Evolutionary conservation across 768 basidiomycete species (phyloP).

Genomic region (Lactifluus subvellereus): DNA sequence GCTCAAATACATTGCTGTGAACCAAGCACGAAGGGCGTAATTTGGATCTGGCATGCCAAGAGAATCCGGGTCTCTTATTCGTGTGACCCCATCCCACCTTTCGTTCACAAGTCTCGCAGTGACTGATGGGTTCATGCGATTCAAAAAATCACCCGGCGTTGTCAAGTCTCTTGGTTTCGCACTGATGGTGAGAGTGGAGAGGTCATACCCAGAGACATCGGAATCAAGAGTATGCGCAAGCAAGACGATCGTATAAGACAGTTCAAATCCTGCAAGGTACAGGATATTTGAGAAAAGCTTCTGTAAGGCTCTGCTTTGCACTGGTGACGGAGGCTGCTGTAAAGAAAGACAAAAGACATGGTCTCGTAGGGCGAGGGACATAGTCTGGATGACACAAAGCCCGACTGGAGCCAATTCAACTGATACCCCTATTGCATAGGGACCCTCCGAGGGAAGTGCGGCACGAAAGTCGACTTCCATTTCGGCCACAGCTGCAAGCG

Average conservation of each 20-base stretch:
- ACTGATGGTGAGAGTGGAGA: not conserved
- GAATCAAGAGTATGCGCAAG: not conserved
- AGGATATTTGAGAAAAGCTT: constrained; percentile 12
- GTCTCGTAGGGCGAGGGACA: not conserved
- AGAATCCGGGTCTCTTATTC: not conserved
- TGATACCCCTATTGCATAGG: not conserved
- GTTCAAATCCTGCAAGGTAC: constrained; percentile 17
- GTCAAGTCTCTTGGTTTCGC: not conserved
- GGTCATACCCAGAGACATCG: constrained; percentile 8
- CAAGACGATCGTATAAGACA: constrained; percentile 3
- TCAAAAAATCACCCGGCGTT: not conserved
- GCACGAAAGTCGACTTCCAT: constrained; percentile 2
- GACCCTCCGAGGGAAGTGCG: not conserved
- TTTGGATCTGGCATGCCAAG: not conserved
- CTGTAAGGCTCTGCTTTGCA: not conserved
- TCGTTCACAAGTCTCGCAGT: not conserved
- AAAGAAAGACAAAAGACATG: constrained; percentile 5
- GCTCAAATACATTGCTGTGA: constrained; percentile 16
- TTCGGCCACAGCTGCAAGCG: not conserved
- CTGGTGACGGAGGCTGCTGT: not conserved
- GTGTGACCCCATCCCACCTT: constrained; percentile 5
- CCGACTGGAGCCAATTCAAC: not conserved
- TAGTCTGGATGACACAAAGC: not conserved
- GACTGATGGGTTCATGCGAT: not conserved
- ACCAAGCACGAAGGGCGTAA: constrained; percentile 14